Base-by-base conservation (phyloP, 305 asterid genomes). In the Ilex paraguariensis region DNA sequence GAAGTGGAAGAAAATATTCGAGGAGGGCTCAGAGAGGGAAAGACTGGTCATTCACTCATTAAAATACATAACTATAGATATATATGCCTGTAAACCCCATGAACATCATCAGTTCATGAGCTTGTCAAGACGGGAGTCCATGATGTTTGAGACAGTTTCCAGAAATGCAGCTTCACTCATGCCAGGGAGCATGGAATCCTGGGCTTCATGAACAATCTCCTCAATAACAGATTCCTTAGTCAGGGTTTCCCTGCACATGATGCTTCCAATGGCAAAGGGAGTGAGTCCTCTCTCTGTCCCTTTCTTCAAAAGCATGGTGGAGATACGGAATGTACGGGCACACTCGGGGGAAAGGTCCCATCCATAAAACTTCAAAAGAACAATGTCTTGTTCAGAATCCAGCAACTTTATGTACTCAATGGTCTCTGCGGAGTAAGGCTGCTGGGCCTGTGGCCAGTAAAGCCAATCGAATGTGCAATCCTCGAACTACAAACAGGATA, bases 391-490 rank as follows among this genome's bases (percentile, higher is more conserved):
- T 66, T 87, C 95, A 5, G 90, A 87, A 46, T 87, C 84, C 21
- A 87, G 73, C 31, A 83, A 79, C 7, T 73, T 73, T 55, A 85
- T 83, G 79, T 87, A 85, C 74, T 70, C 71, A 31, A 70, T 65
- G 32, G 83, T 74, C 68, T 79, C 90, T 8, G 46, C 64, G 3
- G 87, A 79, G 75, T 75, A 87, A 13, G 88, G 88, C 56, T 71
- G 65, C 14, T 77, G 73, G 17, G 90, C 84, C 79, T 87, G 95
- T 60, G 88, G 88, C 95, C 95, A 87, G 73, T 81, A 81, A 30
- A 21, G 28, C 28, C 28, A 21, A 21, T 21, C 28, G 28, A 21
- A 21, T 21, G 28, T 21, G 28, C 28, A 21, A 21, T 21, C 28
- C 1, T 21, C 28, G 2, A 21, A 21, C 28, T 21, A 21, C 28